Conservation (phyloP, 768 basidiomycete genomes). For the Pleurotus salmoneostramineus region DNA sequence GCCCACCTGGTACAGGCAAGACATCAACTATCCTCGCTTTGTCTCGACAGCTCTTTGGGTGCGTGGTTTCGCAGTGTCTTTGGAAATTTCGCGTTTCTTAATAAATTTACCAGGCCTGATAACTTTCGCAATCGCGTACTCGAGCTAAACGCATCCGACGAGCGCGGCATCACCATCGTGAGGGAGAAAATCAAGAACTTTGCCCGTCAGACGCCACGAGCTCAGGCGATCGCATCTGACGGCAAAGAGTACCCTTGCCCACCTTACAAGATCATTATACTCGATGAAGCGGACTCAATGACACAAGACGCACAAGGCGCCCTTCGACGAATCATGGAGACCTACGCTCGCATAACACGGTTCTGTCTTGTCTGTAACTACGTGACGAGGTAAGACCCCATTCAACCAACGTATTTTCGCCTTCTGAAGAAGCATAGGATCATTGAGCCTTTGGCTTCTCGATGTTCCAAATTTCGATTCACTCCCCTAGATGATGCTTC, state of each 20-base stretch:
- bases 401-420: not conserved
- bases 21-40: constrained; percentile 97
- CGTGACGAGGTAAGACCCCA: constrained; percentile 81
- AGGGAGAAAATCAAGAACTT: constrained; percentile 99
- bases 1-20: constrained; percentile 97
- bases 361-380: constrained; percentile 99
- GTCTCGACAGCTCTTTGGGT: constrained; percentile 93
- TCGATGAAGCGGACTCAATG: constrained; percentile 99
- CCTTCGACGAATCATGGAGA: constrained; percentile 98
- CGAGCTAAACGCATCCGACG: constrained; percentile 98
- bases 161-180: constrained; percentile 95
- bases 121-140: constrained; percentile 91
- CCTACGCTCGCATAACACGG: constrained; percentile 93
- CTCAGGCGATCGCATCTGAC: constrained; percentile 68
- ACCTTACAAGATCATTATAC: constrained; percentile 97
- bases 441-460: constrained; percentile 97
- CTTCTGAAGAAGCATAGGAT: constrained; percentile 53
- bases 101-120: constrained; percentile 62
- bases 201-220: constrained; percentile 86
- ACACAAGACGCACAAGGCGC: constrained; percentile 99
- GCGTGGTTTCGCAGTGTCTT: constrained; percentile 17
- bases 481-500: constrained; percentile 83
- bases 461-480: constrained; percentile 98
- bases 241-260: constrained; percentile 90
- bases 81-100: not conserved